Base-by-base conservation (phyloP, 495 filamentous ascomycete genomes). In the Penicillium paradoxum region DNA sequence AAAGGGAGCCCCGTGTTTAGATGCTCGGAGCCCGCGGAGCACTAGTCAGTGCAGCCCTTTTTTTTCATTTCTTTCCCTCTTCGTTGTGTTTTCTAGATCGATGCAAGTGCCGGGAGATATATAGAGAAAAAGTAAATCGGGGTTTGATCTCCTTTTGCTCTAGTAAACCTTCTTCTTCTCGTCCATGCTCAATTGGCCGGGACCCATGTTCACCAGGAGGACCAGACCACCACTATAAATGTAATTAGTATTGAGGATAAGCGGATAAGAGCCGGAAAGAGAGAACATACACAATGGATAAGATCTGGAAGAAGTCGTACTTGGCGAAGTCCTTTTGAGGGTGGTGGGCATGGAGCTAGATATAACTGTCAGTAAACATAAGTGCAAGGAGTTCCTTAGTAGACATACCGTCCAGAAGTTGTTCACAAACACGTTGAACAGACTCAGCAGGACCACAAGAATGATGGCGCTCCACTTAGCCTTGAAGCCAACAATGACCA, bases 161-260 rank as follows among this genome's bases (percentile, higher is more conserved):
- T 87, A 98, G 74, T 98, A 98, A 56, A 98, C 93, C 81, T 98
- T 98, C 86, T 98, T 98, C 86, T 98, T 98, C 82, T 97, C 95
- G 70, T 98, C 93, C 72, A 98, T 90, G 69, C 88, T 95, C 76
- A 97, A 86, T 73, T 96, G 89, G 42, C 93, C 93, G 11, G 93
- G 95, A 49, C 93, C 93, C 84, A 92, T 97, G 82, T 98, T 98
- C 71, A 96, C 90, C 49, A 98, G 80, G 51, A 98, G 84, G 42
- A 98, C 78, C 41, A 98, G 85, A 63, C 93, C 93, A 50, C 93
- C 93, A 54, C 84, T 88, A 45, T 21, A 44, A 6, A 40, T 37
- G 14, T 32, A 4, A 51, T 66, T 69, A 69, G 67, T 30, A 29
- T 10, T 13, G 1, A 14, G 27, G 15, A 15, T 27, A 15, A 17